Conservation (phyloP, 306 rosid genomes). For the Cucurbita maxima region DNA sequence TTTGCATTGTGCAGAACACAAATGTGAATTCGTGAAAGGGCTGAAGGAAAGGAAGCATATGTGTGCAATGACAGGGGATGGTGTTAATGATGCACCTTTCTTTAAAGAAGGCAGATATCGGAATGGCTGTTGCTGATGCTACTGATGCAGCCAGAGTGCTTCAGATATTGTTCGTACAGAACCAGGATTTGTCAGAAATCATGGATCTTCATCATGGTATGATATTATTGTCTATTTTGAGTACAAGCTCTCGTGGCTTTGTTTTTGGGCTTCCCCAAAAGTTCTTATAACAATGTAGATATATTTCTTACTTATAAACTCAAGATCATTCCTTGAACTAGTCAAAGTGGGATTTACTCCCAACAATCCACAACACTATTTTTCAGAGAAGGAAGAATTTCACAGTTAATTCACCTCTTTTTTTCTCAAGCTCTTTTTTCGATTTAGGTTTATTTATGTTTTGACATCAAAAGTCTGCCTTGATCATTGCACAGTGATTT, state of each 20-base stretch:
- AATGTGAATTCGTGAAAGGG: slow-evolving; percentile 87
- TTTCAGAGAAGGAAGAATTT: slow-evolving; percentile 99
- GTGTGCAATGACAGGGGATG: slow-evolving; percentile 99
- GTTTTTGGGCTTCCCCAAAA: no score
- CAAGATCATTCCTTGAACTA: no score
- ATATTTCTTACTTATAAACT: no score
- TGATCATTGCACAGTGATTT: background rate
- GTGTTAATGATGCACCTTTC: slow-evolving; percentile 98
- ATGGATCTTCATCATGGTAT: no score
- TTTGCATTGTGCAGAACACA: slow-evolving; percentile 54
- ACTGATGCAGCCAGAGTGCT: slow-evolving; percentile 99
- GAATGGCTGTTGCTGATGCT: slow-evolving; percentile 98
- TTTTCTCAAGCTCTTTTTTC: background rate
- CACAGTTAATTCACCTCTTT: slow-evolving; percentile 40
- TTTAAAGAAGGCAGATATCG: slow-evolving; percentile 89
- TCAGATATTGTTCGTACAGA: slow-evolving; percentile 97
- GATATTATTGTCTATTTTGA: no score
- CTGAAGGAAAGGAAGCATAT: slow-evolving; percentile 91
- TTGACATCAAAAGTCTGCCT: no score
- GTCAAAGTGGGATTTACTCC: no score
- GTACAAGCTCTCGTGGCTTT: no score
- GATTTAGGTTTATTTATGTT: no score
- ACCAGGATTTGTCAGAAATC: slow-evolving; percentile 32
- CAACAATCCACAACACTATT: slow-evolving; percentile 17
- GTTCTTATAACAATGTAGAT: no score